Evolutionary conservation across 306 rosid species (phyloP).

Genomic region (Aeschynomene evenia): DNA sequence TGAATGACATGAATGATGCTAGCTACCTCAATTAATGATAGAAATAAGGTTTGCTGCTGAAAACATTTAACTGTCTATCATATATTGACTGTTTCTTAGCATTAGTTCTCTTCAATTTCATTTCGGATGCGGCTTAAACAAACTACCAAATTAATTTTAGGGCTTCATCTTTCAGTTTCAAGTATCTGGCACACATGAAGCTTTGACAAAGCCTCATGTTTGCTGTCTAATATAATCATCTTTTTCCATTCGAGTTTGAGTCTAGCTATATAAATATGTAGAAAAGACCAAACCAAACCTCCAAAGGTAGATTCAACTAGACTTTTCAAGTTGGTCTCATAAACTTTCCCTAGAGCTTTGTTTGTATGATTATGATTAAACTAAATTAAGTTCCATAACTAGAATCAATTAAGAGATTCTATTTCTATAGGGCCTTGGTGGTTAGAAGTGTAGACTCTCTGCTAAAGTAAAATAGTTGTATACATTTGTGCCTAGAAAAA

Average conservation of each 20-base stretch:
- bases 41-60: slow-evolving; percentile 18
- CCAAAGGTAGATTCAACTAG: background rate
- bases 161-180: background rate
- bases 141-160: background rate
- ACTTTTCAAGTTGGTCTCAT: background rate
- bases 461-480: slow-evolving; percentile 5
- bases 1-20: slow-evolving; percentile 6
- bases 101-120: background rate
- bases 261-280: too few relatives aligned
- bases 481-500: background rate
- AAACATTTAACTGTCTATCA: slow-evolving; percentile 3
- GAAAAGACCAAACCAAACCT: background rate
- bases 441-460: background rate
- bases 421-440: background rate
- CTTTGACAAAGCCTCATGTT: background rate
- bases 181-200: background rate
- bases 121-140: background rate
- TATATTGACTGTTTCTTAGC: background rate
- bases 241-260: background rate
- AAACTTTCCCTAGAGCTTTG: too few relatives aligned
- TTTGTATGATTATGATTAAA: too few relatives aligned
- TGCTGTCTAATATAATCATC: background rate
- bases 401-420: background rate
- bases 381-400: background rate
- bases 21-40: slow-evolving; percentile 9